Evolutionary conservation across 352 stramenopile genomes (phyloP).

Genomic region (Phytopythium oedochilum): DNA sequence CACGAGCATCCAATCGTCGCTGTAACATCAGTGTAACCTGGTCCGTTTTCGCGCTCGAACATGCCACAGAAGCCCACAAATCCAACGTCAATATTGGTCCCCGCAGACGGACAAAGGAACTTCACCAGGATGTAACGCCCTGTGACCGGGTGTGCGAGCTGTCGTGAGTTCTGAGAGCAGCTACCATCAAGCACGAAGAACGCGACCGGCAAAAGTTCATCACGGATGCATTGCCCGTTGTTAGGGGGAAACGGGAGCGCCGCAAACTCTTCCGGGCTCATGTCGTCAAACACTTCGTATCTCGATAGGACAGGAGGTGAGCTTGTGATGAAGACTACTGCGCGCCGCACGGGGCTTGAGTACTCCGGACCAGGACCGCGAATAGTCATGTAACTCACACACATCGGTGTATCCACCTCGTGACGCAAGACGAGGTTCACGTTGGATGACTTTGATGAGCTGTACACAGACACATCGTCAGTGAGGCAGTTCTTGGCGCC

Average conservation of each 20-base stretch:
- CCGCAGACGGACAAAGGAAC: slow-evolving; percentile 52
- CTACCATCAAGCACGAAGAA: slow-evolving; percentile 79
- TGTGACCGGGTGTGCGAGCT: slow-evolving; percentile 56
- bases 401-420: slow-evolving; percentile 77
- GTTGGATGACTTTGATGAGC: slow-evolving; percentile 63
- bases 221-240: slow-evolving; percentile 37
- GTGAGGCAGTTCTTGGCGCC: slow-evolving; percentile 58
- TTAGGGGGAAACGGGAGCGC: slow-evolving; percentile 58
- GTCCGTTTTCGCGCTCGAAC: slow-evolving; percentile 79
- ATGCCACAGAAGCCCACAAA: slow-evolving; percentile 77
- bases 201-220: slow-evolving; percentile 63
- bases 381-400: slow-evolving; percentile 62
- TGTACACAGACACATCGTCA: slow-evolving; percentile 81
- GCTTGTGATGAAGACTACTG: slow-evolving; percentile 69
- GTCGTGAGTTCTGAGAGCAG: slow-evolving; percentile 73
- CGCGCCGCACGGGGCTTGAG: slow-evolving; percentile 64
- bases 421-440: slow-evolving; percentile 81
- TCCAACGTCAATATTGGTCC: slow-evolving; percentile 81
- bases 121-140: slow-evolving; percentile 82
- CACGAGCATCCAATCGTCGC: slow-evolving; percentile 31
- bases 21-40: slow-evolving; percentile 59
- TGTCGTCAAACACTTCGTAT: slow-evolving; percentile 56
- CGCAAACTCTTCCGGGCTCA: slow-evolving; percentile 77
- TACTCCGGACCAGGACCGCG: slow-evolving; percentile 75
- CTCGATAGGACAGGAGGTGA: slow-evolving; percentile 39